phyloP scores from a whole-genome alignment of 1,139 yeast genomes.

The Suhomyces taliae region DNA sequence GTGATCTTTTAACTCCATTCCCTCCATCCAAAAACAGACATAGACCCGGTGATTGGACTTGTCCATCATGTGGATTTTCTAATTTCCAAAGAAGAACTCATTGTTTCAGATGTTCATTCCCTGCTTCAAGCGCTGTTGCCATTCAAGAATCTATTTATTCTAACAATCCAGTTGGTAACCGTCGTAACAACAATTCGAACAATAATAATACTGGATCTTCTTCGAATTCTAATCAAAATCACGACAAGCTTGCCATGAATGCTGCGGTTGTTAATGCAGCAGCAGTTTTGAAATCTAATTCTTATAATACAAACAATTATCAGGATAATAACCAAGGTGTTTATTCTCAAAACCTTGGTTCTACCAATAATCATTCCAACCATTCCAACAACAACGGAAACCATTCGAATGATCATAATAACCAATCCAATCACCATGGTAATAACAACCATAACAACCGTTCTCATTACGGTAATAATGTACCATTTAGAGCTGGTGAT shows the following conservation, averaged over 20 bases:
- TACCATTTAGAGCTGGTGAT: slow-evolving; percentile 95
- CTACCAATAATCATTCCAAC: neutral
- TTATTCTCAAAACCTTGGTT: slow-evolving; percentile 5
- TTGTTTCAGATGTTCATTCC: slow-evolving; percentile 90
- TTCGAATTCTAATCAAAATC: slow-evolving; percentile 3
- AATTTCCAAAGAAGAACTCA: slow-evolving; percentile 94
- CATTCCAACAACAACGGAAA: slow-evolving; percentile 7
- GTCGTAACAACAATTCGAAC: slow-evolving; percentile 9
- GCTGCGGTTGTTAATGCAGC: slow-evolving; percentile 16
- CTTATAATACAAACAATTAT: slow-evolving; percentile 8
- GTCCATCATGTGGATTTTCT: slow-evolving; percentile 94
- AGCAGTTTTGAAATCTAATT: slow-evolving; percentile 14
- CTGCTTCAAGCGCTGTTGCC: slow-evolving; percentile 71
- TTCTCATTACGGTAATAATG: slow-evolving; percentile 40
- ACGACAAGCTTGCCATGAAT: slow-evolving; percentile 16
- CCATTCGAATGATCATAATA: slow-evolving; percentile 2
- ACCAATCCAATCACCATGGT: slow-evolving; percentile 12
- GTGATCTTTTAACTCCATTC: slow-evolving; percentile 76
- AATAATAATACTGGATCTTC: slow-evolving; percentile 6
- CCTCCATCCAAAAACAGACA: slow-evolving; percentile 90
- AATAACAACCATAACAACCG: slow-evolving; percentile 18
- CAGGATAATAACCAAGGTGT: slow-evolving; percentile 7
- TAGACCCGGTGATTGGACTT: slow-evolving; percentile 97
- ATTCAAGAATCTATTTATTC: slow-evolving; percentile 54
- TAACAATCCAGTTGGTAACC: slow-evolving; percentile 13